These are phyloP conservation scores for Starmera pachycereana DNA, from an alignment of 805 yeast genomes.

Conservation along the genomic window DNA sequence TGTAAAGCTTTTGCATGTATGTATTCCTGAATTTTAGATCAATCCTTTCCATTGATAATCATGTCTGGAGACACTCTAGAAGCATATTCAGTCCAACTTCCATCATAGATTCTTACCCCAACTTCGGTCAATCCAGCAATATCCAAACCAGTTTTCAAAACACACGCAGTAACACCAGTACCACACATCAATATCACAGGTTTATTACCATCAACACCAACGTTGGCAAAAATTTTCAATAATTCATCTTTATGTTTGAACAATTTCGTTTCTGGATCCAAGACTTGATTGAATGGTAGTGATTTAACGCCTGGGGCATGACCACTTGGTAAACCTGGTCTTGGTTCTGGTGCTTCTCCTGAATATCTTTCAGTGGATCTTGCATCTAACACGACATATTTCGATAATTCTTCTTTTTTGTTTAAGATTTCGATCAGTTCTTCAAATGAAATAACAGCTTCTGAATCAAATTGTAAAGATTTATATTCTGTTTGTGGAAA, in stretches of 20 bases:
- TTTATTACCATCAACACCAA: conserved; percentile 30
- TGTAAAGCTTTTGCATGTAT: too few relatives aligned
- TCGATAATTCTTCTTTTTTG: conserved; percentile 29
- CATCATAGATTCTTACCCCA: conserved; percentile 64
- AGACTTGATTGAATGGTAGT: conserved; percentile 60
- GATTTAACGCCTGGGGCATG: conserved; percentile 78
- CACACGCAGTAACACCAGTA: conserved; percentile 91
- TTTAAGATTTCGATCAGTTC: conserved; percentile 52
- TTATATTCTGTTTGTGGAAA: conserved; percentile 22
- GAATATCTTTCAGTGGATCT: conserved; percentile 65
- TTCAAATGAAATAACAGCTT: conserved; percentile 57
- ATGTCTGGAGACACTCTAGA: conserved; percentile 51
- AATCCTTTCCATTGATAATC: conserved; percentile 31
- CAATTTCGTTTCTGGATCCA: conserved; percentile 31
- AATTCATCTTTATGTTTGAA: conserved; percentile 42
- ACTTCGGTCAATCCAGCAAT: conserved; percentile 34
- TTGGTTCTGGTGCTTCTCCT: conserved; percentile 79
- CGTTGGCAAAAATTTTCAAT: conserved; percentile 31
- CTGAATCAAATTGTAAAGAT: conserved; percentile 25
- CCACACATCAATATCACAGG: conserved; percentile 89
- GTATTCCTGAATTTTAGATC: not conserved
- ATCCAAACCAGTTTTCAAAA: conserved; percentile 67
- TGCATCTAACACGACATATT: conserved; percentile 67
- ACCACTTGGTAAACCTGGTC: conserved; percentile 82
- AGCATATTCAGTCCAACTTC: conserved; percentile 87